Percentiles rank a stretch among this genome's conserved stretches.
These are phyloP conservation scores for Boletus pseudopeckii DNA, from an alignment of 768 basidiomycete genomes.

Conservation along the genomic window DNA sequence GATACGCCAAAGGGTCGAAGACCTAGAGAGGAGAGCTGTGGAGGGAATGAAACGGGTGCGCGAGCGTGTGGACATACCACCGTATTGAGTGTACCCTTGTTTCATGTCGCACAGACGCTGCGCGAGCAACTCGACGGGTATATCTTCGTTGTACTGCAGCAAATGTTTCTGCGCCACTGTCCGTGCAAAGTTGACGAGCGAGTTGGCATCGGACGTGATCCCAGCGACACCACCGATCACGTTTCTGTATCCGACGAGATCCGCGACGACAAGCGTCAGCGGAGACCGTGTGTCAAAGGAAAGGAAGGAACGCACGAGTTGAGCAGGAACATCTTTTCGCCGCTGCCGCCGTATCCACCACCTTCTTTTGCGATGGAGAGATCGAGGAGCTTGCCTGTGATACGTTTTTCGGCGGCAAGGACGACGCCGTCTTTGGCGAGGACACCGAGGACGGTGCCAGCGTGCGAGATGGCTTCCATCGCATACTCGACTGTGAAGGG, in stretches of 20 bases:
- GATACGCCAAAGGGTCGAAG: conserved; percentile 98
- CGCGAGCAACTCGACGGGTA: conserved; percentile 93
- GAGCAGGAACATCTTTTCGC: conserved; percentile 96
- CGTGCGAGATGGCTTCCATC: conserved; percentile 98
- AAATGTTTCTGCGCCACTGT: conserved; percentile 88
- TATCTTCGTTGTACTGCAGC: conserved; percentile 91
- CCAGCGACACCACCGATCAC: conserved; percentile 95
- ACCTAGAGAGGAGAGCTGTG: conserved; percentile 39
- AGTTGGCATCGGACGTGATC: conserved; percentile 95
- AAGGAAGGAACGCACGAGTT: conserved; percentile 64
- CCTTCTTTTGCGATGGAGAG: conserved; percentile 81
- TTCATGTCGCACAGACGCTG: conserved; percentile 95
- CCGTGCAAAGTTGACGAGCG: conserved; percentile 91
- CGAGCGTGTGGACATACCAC: conserved; percentile 55
- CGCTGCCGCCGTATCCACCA: conserved; percentile 84
- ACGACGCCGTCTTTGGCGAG: conserved; percentile 90
- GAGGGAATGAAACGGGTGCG: neutral
- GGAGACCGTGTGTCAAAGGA: neutral
- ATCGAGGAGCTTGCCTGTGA: conserved; percentile 96
- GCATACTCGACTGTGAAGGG: conserved; percentile 87
- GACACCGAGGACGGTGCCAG: conserved; percentile 90
- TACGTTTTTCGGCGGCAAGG: conserved; percentile 94
- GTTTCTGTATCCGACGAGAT: conserved; percentile 53
- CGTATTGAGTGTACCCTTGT: conserved; percentile 97
- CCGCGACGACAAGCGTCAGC: neutral